Evolutionary conservation across 257 asterid genomes (phyloP).

Genomic region (Penstemon barbatus): DNA sequence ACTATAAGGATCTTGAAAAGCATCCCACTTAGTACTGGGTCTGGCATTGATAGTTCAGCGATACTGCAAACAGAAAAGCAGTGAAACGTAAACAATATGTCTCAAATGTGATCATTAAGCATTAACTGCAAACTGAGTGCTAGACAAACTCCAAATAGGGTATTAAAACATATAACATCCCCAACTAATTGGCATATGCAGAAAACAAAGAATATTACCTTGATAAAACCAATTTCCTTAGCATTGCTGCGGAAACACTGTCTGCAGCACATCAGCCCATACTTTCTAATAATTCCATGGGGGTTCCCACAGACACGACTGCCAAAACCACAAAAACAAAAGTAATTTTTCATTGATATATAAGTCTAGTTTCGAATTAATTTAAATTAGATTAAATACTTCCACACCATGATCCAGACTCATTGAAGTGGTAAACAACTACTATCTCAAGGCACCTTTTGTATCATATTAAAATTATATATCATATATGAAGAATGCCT

Average conservation of each 20-base stretch:
- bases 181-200: background rate
- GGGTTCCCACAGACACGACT: constrained; percentile 39
- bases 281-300: constrained; percentile 33
- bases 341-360: too few relatives aligned
- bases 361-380: too few relatives aligned
- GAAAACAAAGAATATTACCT: background rate
- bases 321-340: background rate
- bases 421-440: too few relatives aligned
- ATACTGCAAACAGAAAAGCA: constrained; percentile 3
- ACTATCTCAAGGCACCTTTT: too few relatives aligned
- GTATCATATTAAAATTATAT: too few relatives aligned
- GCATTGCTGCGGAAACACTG: constrained; percentile 40
- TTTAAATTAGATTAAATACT: too few relatives aligned
- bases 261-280: constrained; percentile 39
- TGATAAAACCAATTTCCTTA: constrained; percentile 37
- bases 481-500: too few relatives aligned
- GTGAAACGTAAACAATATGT: background rate
- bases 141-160: background rate
- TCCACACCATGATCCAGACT: too few relatives aligned
- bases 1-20: constrained; percentile 20
- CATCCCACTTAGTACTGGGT: background rate
- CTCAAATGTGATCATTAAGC: too few relatives aligned
- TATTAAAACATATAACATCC: background rate
- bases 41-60: background rate
- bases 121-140: background rate